Base-by-base conservation (phyloP, 257 asterid genomes). In the Capsicum rhomboideum region DNA sequence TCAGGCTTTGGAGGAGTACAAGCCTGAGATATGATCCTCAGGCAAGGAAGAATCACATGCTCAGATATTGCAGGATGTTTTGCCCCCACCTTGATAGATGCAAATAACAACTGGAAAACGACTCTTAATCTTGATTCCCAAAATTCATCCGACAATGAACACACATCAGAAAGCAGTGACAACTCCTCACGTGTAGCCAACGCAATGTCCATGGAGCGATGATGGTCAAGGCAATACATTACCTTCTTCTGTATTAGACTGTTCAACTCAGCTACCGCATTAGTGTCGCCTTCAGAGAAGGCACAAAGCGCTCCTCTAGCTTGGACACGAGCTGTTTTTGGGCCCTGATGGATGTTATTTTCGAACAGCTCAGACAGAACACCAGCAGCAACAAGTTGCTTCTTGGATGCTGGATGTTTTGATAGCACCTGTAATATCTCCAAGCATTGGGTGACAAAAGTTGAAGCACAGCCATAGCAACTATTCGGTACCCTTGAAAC, bases 1-100 rank as follows among this genome's bases (percentile, higher is more conserved):
- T 95, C 98, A 83, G 98, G 99, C 89, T 97, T 97, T 80, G 98
- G 99, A 31, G 98, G 99, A 68, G 99, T 95, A 87, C 98, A 95
- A 63, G 98, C 97, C 86, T 93, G 93, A 87, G 98, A 95, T 82
- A 97, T 90, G 81, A 97, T 93, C 93, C 95, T 95, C 87, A 97
- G 93, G 82, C 99, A 95, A 84, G 99, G 99, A 67, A 97, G 92
- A 80, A 97, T 95, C 68, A 97, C 96, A 87, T 93, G 94, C 95
- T 97, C 99, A 66, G 98, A 95, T 84, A 95, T 94, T 84, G 98
- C 98, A 88, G 99, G 99, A 90, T 97, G 99, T 87, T 93, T 97
- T 82, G 97, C 97, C 54, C 99, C 99, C 87, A 93, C 85, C 89
- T 97, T 97, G 86, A 97, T 97, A 80, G 99, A 93, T 85, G 95